Evolutionary conservation across 306 rosid species (phyloP).

Genomic region (Acacia confusa): DNA sequence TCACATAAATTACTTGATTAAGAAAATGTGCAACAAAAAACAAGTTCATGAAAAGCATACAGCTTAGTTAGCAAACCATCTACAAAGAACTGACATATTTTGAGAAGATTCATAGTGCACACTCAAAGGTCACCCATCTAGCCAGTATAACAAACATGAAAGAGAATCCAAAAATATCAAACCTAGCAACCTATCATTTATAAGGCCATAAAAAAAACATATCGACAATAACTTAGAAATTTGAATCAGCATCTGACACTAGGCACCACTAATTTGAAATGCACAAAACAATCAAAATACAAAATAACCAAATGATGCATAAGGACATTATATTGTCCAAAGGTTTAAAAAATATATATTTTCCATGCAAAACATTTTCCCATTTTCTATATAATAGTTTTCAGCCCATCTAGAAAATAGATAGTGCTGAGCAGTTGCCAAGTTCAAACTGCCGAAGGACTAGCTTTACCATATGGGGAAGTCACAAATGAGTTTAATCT

Average conservation of each 20-base stretch:
- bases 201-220: background rate
- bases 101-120: background rate
- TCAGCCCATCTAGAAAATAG: background rate
- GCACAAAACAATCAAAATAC: background rate
- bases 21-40: slow-evolving; percentile 27
- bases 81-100: slow-evolving; percentile 2
- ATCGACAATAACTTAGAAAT: background rate
- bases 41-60: slow-evolving; percentile 19
- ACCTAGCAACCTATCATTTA: background rate
- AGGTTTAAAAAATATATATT: background rate
- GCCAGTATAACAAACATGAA: background rate
- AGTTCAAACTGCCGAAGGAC: background rate
- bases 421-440: background rate
- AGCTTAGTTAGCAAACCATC: background rate
- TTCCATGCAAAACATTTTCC: background rate
- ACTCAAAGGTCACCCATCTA: background rate
- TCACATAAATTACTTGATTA: slow-evolving; percentile 31
- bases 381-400: background rate
- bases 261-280: background rate
- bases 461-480: background rate
- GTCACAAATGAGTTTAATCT: background rate
- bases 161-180: background rate
- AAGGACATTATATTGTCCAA: background rate
- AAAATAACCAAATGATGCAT: background rate
- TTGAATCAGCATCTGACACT: background rate